phyloP scores from a whole-genome alignment of 768 basidiomycete genomes.

The Lentinula edodes region DNA sequence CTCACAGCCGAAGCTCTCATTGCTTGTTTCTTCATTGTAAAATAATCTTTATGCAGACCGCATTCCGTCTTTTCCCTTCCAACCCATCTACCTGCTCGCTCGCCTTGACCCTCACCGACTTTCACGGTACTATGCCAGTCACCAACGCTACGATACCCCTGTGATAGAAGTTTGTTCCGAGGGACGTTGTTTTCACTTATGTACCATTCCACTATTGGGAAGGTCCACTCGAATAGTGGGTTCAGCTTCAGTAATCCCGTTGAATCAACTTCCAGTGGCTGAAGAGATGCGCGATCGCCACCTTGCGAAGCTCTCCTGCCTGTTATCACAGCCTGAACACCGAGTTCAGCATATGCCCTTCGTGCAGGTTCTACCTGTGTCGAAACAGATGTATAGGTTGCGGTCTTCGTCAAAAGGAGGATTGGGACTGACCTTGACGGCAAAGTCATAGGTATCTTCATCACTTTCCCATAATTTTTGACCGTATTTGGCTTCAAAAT shows the following conservation, averaged over 20 bases:
- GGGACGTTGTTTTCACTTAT: slow-evolving; percentile 79
- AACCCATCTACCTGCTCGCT: slow-evolving; percentile 90
- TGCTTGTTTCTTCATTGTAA: slow-evolving; percentile 59
- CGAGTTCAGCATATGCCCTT: slow-evolving; percentile 75
- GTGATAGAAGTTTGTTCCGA: slow-evolving; percentile 77
- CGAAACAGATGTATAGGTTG: neutral
- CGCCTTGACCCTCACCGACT: slow-evolving; percentile 66
- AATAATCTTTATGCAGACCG: slow-evolving; percentile 91
- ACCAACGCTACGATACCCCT: slow-evolving; percentile 93
- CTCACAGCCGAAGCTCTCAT: slow-evolving; percentile 18
- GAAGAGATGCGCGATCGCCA: slow-evolving; percentile 74
- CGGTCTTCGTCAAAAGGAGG: neutral
- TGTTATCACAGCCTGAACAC: slow-evolving; percentile 87
- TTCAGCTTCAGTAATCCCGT: slow-evolving; percentile 93
- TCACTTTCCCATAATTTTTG: slow-evolving; percentile 82
- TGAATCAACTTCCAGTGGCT: slow-evolving; percentile 85
- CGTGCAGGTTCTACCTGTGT: slow-evolving; percentile 86
- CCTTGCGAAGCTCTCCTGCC: slow-evolving; percentile 93
- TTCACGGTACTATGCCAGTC: slow-evolving; percentile 96
- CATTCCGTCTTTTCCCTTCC: slow-evolving; percentile 92
- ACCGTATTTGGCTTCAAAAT: slow-evolving; percentile 80
- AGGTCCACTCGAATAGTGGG: slow-evolving; percentile 87
- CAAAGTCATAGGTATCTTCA: slow-evolving; percentile 85
- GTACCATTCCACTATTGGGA: slow-evolving; percentile 79
- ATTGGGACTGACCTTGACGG: slow-evolving; percentile 67